These are phyloP conservation scores for Sonneratia caseolaris DNA, from an alignment of 345 rosid species.

Conservation along the genomic window DNA sequence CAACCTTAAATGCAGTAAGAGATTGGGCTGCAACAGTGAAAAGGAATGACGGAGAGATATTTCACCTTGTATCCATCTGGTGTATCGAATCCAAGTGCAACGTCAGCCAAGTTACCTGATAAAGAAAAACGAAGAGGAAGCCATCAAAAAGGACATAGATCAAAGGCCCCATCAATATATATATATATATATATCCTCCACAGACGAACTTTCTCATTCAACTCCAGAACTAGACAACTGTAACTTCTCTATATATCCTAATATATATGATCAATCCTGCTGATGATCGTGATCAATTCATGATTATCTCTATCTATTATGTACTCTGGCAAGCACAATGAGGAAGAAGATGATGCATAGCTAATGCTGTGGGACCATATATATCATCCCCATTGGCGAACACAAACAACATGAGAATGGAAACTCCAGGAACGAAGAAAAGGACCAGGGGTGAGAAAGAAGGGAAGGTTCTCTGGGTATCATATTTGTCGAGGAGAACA, in stretches of 20 bases:
- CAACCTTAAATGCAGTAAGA: background rate
- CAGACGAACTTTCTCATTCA: too few species aligned
- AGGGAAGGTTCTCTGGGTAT: conserved; percentile 10
- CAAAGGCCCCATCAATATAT: background rate
- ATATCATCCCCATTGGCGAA: too few species aligned
- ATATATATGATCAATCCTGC: too few species aligned
- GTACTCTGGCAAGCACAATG: too few species aligned
- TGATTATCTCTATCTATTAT: too few species aligned
- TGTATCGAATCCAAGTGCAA: conserved; percentile 43
- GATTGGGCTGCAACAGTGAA: background rate
- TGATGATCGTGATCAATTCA: too few species aligned
- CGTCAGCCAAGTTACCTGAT: conserved; percentile 41
- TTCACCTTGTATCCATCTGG: conserved; percentile 38
- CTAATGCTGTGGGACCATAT: too few species aligned
- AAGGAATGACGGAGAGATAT: background rate
- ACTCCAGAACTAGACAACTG: too few species aligned
- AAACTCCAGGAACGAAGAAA: background rate
- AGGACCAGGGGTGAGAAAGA: background rate
- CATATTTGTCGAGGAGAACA: conserved; percentile 51
- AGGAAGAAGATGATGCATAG: too few species aligned
- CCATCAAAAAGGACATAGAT: background rate
- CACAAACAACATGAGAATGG: background rate
- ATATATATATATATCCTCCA: background rate
- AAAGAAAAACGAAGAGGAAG: background rate
- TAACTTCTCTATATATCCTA: too few species aligned